Percentiles rank a stretch among this genome's conserved stretches.
Conservation (phyloP, 1,139 yeast genomes). For the Yarrowia galli region DNA sequence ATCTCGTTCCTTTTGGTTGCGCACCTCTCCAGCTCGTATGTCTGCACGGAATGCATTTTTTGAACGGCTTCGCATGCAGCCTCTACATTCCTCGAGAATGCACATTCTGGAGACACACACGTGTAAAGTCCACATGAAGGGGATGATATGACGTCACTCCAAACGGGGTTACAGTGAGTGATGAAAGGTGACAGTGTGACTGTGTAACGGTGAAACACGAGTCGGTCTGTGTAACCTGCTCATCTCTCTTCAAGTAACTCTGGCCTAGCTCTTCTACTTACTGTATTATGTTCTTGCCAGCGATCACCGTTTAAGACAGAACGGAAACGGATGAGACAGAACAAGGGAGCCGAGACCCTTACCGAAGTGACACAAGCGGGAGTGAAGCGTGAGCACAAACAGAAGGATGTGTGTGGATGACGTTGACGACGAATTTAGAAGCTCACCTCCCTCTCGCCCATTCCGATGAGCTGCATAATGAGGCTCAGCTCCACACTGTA, state of each 20-base stretch:
- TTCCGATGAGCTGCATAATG: not conserved
- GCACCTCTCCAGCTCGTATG: not conserved
- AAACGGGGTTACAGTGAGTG: not conserved
- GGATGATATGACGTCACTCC: constrained; percentile 2
- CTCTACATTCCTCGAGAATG: constrained; percentile 2
- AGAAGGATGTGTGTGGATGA: not conserved
- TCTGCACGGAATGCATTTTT: constrained; percentile 25
- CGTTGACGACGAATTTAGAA: not conserved
- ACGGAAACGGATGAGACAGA: constrained; percentile 9
- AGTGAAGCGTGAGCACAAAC: not conserved
- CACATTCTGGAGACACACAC: constrained; percentile 15
- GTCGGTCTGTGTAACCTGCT: too few relatives aligned
- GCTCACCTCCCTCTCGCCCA: not conserved
- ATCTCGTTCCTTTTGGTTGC: too few relatives aligned
- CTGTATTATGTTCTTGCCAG: too few relatives aligned
- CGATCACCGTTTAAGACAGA: constrained; percentile 1
- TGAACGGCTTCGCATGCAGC: constrained; percentile 9
- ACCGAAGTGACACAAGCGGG: not conserved
- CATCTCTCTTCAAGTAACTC: too few relatives aligned
- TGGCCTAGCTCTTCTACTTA: too few relatives aligned
- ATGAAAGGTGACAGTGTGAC: not conserved
- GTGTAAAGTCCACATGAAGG: not conserved
- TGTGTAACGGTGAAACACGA: too few relatives aligned
- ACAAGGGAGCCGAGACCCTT: constrained; percentile 7
- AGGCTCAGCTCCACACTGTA: too few relatives aligned